A percentile compares a stretch with the other conserved stretches of the same genome.
Conservation (phyloP, 371 early-diverging fungal genomes). For the Mortierella sp. region DNA sequence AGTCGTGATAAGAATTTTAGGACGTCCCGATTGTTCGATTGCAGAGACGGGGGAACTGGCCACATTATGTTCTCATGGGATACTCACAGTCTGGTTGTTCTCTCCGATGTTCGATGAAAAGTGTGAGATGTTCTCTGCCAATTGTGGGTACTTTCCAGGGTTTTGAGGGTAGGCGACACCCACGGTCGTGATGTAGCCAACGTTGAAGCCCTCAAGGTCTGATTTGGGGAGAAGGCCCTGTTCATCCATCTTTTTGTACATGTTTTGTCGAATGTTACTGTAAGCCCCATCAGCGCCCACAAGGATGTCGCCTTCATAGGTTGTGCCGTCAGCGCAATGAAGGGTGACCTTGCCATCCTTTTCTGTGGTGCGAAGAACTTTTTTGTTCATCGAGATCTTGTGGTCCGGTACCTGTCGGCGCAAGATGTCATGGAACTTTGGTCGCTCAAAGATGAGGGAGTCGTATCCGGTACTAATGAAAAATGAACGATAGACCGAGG, state of each 20-base stretch:
- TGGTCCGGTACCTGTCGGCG: slow-evolving; percentile 11
- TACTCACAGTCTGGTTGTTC: slow-evolving; percentile 1
- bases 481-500: no score
- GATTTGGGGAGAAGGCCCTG: slow-evolving; percentile 5
- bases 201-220: slow-evolving; percentile 2
- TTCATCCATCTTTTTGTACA: slow-evolving; percentile 12
- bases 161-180: slow-evolving; percentile 2
- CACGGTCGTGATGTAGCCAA: slow-evolving; percentile 4
- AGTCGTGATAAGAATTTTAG: no score
- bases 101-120: slow-evolving; percentile 5
- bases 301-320: slow-evolving; percentile 17
- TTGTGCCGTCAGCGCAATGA: slow-evolving; percentile 15
- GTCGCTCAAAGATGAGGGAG: slow-evolving; percentile 1
- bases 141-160: slow-evolving; percentile 10
- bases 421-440: slow-evolving; percentile 14
- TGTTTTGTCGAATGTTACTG: slow-evolving; percentile 17
- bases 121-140: slow-evolving; percentile 3
- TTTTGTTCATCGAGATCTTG: slow-evolving; percentile 11
- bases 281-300: slow-evolving; percentile 28
- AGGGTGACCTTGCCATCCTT: slow-evolving; percentile 7
- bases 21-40: no score
- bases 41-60: no score
- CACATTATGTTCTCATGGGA: no score
- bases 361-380: slow-evolving; percentile 14
- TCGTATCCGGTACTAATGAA: not conserved